phyloP scores from a whole-genome alignment of 441 rosid genomes.

The Manihot esculenta region DNA sequence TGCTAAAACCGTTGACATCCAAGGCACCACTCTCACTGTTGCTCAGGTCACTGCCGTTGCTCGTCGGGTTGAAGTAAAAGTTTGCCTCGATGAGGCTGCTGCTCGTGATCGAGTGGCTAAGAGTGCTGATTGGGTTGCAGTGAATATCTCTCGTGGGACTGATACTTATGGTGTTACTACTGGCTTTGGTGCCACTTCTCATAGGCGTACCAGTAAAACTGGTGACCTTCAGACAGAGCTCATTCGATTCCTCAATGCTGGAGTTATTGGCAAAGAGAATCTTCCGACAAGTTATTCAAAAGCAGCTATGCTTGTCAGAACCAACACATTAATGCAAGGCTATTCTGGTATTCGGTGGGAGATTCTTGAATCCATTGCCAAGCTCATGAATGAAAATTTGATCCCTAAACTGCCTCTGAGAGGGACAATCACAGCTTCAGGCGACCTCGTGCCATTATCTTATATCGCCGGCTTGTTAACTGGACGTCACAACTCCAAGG shows the following conservation, averaged over 20 bases:
- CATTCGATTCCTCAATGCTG: constrained; percentile 42
- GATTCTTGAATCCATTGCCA: constrained; percentile 32
- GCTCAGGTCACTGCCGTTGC: constrained; percentile 42
- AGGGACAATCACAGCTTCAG: constrained; percentile 44
- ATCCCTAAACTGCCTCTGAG: constrained; percentile 39
- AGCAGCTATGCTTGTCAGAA: constrained; percentile 39
- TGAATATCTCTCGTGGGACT: constrained; percentile 33
- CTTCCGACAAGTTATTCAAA: constrained; percentile 30
- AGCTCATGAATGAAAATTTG: constrained; percentile 39
- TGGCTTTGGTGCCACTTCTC: constrained; percentile 43
- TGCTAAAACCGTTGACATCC: constrained; percentile 32
- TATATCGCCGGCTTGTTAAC: constrained; percentile 41
- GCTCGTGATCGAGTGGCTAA: constrained; percentile 35
- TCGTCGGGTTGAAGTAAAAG: constrained; percentile 22
- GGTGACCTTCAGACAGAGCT: constrained; percentile 44
- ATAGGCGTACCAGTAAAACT: constrained; percentile 38
- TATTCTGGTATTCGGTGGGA: constrained; percentile 44
- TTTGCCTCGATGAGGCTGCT: constrained; percentile 27
- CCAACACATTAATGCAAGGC: constrained; percentile 37
- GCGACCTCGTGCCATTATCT: constrained; percentile 43
- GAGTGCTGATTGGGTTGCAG: constrained; percentile 44
- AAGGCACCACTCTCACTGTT: constrained; percentile 41
- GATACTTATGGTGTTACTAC: constrained; percentile 51
- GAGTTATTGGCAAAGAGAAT: constrained; percentile 35
- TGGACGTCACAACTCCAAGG: constrained; percentile 36